These are phyloP conservation scores for Floccularia luteovirens DNA, from an alignment of 768 basidiomycete genomes.

Conservation along the genomic window DNA sequence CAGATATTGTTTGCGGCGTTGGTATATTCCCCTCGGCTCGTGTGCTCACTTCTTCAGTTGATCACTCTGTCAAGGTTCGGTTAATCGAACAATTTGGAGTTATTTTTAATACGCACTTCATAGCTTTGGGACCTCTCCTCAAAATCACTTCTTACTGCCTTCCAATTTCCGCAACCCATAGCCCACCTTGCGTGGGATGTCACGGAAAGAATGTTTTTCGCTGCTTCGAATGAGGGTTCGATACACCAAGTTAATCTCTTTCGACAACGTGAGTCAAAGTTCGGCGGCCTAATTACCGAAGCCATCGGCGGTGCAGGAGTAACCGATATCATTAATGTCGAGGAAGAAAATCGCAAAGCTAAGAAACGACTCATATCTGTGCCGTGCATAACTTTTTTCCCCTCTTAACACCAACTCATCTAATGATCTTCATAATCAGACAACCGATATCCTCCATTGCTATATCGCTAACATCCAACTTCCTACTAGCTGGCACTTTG, in stretches of 20 bases:
- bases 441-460: conserved; percentile 66
- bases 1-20: conserved; percentile 72
- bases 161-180: conserved; percentile 78
- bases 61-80: conserved; percentile 85
- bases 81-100: conserved; percentile 1
- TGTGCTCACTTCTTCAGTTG: conserved; percentile 73
- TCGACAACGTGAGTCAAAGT: conserved; percentile 47
- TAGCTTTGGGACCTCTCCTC: conserved; percentile 82
- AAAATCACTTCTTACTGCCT: conserved; percentile 73
- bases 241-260: conserved; percentile 80
- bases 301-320: conserved; percentile 72
- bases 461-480: conserved; percentile 70
- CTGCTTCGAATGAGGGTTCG: conserved; percentile 66
- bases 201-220: conserved; percentile 87
- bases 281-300: conserved; percentile 46
- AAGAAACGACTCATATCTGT: conserved; percentile 61
- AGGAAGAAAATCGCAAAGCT: conserved; percentile 37
- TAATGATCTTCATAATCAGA: conserved; percentile 24
- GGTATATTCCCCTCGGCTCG: conserved; percentile 75
- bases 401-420: background rate
- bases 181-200: conserved; percentile 66
- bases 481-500: conserved; percentile 77
- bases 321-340: conserved; percentile 65
- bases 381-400: conserved; percentile 36
- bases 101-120: conserved; percentile 6